Base-by-base conservation (phyloP, 495 filamentous ascomycete genomes). In the Cladorrhinum samala region DNA sequence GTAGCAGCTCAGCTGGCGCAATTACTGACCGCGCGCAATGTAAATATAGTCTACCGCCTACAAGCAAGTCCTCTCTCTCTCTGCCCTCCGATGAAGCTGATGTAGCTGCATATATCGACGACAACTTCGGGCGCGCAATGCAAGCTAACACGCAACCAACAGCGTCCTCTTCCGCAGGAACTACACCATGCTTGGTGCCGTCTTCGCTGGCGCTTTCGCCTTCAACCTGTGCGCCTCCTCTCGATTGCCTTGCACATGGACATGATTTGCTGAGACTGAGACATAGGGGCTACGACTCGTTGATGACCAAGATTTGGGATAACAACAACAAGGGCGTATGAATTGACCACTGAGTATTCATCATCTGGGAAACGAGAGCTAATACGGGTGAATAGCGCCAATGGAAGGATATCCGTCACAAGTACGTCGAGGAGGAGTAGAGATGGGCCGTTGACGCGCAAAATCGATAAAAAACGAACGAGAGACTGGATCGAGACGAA, bases 331-430 rank as follows among this genome's bases (percentile, higher is more conserved):
- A 76, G 61, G 92, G 92, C 57, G 92, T 96, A 89, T 61, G 90
- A 77, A 38, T 24, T 51, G 13, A 24, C 46, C 9, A n/a, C 9
- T 20, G 9, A 16, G 2, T 1, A 36, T 20, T 23, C 19, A 37
- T 45, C 48, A 16, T 21, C 8, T 20, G 20, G 23, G 24, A 48
- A 40, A 18, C 27, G 47, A n/a, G 51, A 55, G 50, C 71, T 76
- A 52, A 70, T 60, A 43, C 43, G 38, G 37, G 50, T 62, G 46
- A 53, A 67, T 65, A 97, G 88, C 89, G 93, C 60, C 94, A 97
- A 92, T 99, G 94, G 94, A 97, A 97, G 80, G 93, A 97, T 70
- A 96, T 99, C 76, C 90, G 93, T 69, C 72, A 82, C 67, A 84
- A 80, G 66, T 99, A 96, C 69, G 70, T 91, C 59, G 66, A 68